These are phyloP conservation scores for Skeletonema menzelii DNA, from an alignment of 108 stramenopile genomes.

Conservation along the genomic window DNA sequence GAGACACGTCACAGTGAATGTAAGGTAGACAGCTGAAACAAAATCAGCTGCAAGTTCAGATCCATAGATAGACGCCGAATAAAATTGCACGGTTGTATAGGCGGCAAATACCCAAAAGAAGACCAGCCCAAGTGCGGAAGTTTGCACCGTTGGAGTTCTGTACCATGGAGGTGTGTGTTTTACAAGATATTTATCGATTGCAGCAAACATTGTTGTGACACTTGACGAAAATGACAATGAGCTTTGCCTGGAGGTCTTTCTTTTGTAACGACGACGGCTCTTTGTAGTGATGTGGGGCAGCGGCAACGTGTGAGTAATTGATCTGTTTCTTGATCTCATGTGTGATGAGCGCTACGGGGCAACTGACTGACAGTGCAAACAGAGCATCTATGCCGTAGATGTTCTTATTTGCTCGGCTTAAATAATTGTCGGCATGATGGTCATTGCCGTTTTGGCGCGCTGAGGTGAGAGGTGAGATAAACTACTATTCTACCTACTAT, in stretches of 20 bases:
- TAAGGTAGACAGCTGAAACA: constrained; percentile 40
- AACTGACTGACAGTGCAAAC: too few species aligned
- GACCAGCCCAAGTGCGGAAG: constrained; percentile 40
- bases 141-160: constrained; percentile 34
- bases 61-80: constrained; percentile 48
- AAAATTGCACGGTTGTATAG: constrained; percentile 59
- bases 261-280: neutral
- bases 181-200: constrained; percentile 12
- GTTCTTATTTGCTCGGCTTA: too few species aligned
- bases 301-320: neutral
- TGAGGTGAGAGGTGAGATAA: too few species aligned
- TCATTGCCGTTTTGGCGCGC: too few species aligned
- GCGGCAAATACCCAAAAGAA: constrained; percentile 62
- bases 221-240: neutral
- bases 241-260: neutral
- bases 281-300: neutral
- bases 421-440: too few species aligned
- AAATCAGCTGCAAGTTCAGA: constrained; percentile 35
- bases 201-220: constrained; percentile 5
- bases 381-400: too few species aligned
- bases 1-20: constrained; percentile 49
- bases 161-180: constrained; percentile 38
- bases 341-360: too few species aligned
- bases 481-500: too few species aligned
- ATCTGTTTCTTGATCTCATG: neutral